phyloP scores from a whole-genome alignment of 345 rosid genomes.

The Nephelium lappaceum region DNA sequence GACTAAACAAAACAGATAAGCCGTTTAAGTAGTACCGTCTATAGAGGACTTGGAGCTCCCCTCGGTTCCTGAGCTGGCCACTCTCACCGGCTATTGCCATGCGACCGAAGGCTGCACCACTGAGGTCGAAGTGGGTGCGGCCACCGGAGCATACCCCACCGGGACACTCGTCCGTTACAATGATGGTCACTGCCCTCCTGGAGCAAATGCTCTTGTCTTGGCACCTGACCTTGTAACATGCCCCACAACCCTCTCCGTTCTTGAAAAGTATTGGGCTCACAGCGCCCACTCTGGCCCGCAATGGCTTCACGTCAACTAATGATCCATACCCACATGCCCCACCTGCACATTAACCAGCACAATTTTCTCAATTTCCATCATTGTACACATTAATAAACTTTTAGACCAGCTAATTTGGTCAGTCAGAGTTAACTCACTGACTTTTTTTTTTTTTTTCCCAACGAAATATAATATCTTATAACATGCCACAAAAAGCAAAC shows the following conservation, averaged over 20 bases:
- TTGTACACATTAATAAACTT: background rate
- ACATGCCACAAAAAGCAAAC: background rate
- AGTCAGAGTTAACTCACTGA: slow-evolving; percentile 1
- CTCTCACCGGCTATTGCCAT: slow-evolving; percentile 76
- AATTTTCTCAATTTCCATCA: background rate
- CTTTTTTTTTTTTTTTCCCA: too few relatives aligned
- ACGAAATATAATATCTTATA: too few relatives aligned
- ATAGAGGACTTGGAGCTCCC: slow-evolving; percentile 62
- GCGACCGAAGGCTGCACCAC: slow-evolving; percentile 96
- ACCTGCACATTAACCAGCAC: slow-evolving; percentile 42
- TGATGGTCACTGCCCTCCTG: slow-evolving; percentile 80
- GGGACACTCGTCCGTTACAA: slow-evolving; percentile 89
- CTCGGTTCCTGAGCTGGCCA: slow-evolving; percentile 70
- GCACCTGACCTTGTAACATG: slow-evolving; percentile 86
- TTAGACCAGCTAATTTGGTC: background rate
- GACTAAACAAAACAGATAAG: background rate
- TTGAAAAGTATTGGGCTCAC: slow-evolving; percentile 85
- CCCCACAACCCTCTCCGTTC: slow-evolving; percentile 93
- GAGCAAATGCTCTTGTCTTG: slow-evolving; percentile 76
- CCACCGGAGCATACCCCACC: slow-evolving; percentile 66
- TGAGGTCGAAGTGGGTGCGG: slow-evolving; percentile 83
- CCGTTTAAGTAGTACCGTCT: slow-evolving; percentile 41
- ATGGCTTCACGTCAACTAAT: slow-evolving; percentile 82
- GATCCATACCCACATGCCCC: slow-evolving; percentile 98
- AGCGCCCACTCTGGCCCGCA: slow-evolving; percentile 85